phyloP scores from a whole-genome alignment of 1,284 basidiomycete species.

The Pyrrhoderma noxium region DNA sequence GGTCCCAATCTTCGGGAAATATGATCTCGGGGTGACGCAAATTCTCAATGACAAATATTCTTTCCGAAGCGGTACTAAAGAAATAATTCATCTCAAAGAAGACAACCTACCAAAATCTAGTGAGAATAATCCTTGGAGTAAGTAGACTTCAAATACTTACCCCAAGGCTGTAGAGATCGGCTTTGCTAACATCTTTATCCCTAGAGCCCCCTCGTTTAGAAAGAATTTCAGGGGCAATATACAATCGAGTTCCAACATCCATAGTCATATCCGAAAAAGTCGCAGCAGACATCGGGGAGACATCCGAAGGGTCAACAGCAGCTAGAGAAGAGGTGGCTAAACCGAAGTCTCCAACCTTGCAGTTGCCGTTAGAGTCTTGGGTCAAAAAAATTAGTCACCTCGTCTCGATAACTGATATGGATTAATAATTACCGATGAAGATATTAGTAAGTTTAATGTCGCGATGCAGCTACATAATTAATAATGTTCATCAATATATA shows the following conservation, averaged over 20 bases:
- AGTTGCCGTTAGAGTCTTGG: conserved; percentile 78
- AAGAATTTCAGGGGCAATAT: conserved; percentile 86
- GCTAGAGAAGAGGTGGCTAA: conserved; percentile 80
- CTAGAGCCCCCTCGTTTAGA: conserved; percentile 55
- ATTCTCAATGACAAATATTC: conserved; percentile 76
- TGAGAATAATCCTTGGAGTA: background rate
- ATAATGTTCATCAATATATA: conserved; percentile 11
- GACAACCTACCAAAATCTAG: conserved; percentile 55
- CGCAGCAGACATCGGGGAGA: conserved; percentile 31
- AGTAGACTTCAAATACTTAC: conserved; percentile 35
- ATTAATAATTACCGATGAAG: conserved; percentile 59
- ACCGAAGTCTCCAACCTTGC: conserved; percentile 95
- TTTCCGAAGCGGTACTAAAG: conserved; percentile 84
- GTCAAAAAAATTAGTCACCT: background rate
- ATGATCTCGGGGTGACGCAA: conserved; percentile 65
- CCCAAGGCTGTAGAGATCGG: conserved; percentile 93
- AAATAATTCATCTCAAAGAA: conserved; percentile 96
- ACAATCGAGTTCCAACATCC: conserved; percentile 90
- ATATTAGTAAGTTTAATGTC: conserved; percentile 93
- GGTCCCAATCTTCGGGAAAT: conserved; percentile 75
- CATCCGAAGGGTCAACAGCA: conserved; percentile 62
- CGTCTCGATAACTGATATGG: background rate
- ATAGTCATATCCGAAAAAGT: conserved; percentile 9
- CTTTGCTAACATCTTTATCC: conserved; percentile 64
- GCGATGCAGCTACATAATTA: conserved; percentile 59